Conservation (phyloP, 352 stramenopile genomes). For the Phytophthora hibernalis region DNA sequence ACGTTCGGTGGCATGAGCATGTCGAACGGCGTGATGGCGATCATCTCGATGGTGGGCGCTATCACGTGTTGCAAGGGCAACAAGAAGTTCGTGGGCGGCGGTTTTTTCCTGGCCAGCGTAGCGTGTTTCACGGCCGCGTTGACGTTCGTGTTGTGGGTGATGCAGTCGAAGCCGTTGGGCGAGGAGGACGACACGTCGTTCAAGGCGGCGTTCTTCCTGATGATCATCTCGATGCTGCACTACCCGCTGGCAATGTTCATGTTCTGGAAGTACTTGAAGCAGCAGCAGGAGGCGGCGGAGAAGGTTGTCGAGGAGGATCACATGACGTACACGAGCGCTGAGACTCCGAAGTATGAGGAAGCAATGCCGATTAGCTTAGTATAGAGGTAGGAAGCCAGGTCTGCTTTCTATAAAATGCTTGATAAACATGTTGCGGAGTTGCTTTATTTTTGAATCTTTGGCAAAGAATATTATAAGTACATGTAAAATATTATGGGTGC, state of each 20-base stretch:
- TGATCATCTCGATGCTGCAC: constrained; percentile 63
- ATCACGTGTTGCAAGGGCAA: constrained; percentile 50
- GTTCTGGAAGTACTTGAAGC: constrained; percentile 40
- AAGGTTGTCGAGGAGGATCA: constrained; percentile 14
- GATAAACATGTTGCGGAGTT: too few relatives aligned
- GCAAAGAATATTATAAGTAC: too few relatives aligned
- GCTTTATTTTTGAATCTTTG: too few relatives aligned
- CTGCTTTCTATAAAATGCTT: too few relatives aligned
- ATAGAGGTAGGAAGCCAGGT: too few relatives aligned
- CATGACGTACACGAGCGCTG: constrained; percentile 7
- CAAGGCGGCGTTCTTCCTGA: constrained; percentile 67
- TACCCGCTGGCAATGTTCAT: constrained; percentile 49
- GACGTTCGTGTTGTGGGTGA: constrained; percentile 50
- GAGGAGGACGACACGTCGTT: constrained; percentile 64
- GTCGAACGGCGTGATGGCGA: constrained; percentile 38
- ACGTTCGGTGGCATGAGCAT: constrained; percentile 38
- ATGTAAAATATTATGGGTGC: too few relatives aligned
- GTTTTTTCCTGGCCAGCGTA: constrained; percentile 31
- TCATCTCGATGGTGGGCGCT: constrained; percentile 55
- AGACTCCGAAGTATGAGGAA: background rate
- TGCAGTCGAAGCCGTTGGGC: constrained; percentile 53
- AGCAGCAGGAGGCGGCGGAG: constrained; percentile 12
- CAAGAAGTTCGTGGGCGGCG: constrained; percentile 30
- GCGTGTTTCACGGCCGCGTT: constrained; percentile 23
- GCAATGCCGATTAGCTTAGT: too few relatives aligned